These are phyloP conservation scores for Elsinoe fawcettii DNA, from an alignment of 2,329 filamentous ascomycete genomes.

Conservation along the genomic window DNA sequence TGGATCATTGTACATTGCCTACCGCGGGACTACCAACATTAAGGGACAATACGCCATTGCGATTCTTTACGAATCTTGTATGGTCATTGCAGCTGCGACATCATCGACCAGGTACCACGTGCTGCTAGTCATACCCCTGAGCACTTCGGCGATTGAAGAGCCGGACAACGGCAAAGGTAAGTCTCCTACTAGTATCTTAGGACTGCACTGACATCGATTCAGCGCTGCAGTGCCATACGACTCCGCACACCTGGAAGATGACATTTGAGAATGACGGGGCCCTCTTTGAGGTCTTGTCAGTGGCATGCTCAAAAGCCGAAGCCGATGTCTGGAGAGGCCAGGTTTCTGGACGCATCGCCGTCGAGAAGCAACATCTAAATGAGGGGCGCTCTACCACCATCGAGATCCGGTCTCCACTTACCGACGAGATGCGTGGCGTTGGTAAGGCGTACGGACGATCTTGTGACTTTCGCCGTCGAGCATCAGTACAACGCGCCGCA, in stretches of 20 bases:
- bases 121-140: constrained; percentile 64
- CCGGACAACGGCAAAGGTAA: constrained; percentile 65
- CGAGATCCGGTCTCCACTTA: constrained; percentile 55
- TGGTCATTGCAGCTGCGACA: constrained; percentile 65
- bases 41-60: constrained; percentile 78
- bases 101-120: constrained; percentile 63
- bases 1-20: constrained; percentile 74
- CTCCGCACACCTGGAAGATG: constrained; percentile 85
- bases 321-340: constrained; percentile 70
- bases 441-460: constrained; percentile 68
- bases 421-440: constrained; percentile 63
- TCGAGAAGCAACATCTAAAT: constrained; percentile 44
- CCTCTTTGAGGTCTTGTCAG: constrained; percentile 77
- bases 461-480: constrained; percentile 54
- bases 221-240: constrained; percentile 83
- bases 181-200: background rate
- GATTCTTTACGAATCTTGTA: constrained; percentile 70
- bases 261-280: constrained; percentile 70
- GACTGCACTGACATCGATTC: background rate
- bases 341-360: constrained; percentile 48
- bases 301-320: constrained; percentile 73
- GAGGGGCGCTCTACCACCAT: constrained; percentile 41
- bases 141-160: constrained; percentile 59
- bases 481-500: constrained; percentile 72
- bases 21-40: constrained; percentile 61